These are phyloP conservation scores for Aureobasidium uvarum DNA, from an alignment of 2,329 filamentous ascomycete genomes.

Conservation along the genomic window DNA sequence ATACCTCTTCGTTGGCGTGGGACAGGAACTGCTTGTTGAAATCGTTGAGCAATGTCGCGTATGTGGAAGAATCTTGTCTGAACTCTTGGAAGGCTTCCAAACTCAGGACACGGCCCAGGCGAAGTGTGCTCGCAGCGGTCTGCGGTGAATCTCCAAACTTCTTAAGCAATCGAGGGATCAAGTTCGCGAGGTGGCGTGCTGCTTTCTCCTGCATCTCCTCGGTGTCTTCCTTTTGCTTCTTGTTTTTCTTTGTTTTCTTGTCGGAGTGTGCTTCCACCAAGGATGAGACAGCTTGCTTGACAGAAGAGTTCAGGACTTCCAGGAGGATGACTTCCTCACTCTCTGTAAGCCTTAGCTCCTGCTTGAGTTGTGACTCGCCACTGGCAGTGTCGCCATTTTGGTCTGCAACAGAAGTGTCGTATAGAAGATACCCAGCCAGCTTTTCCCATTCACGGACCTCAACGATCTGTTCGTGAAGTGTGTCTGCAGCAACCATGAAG, in stretches of 20 bases:
- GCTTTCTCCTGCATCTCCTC: conserved; percentile 73
- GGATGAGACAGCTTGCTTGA: conserved; percentile 69
- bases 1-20: conserved; percentile 82
- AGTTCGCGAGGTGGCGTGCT: conserved; percentile 70
- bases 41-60: conserved; percentile 79
- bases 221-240: conserved; percentile 60
- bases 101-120: conserved; percentile 81
- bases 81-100: conserved; percentile 85
- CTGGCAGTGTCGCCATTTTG: conserved; percentile 58
- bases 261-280: conserved; percentile 61
- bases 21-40: conserved; percentile 91
- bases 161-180: conserved; percentile 82
- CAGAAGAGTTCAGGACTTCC: conserved; percentile 79
- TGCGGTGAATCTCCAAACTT: conserved; percentile 90
- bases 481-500: conserved; percentile 81
- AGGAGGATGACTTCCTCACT: conserved; percentile 82
- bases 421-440: conserved; percentile 84
- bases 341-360: conserved; percentile 68
- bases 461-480: conserved; percentile 75
- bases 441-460: conserved; percentile 86
- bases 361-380: conserved; percentile 63
- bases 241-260: conserved; percentile 57
- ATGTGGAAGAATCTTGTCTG: conserved; percentile 78
- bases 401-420: conserved; percentile 69
- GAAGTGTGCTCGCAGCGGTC: conserved; percentile 80